phyloP scores from a whole-genome alignment of 2,329 filamentous ascomycete species.

The Aspergillus udagawae region DNA sequence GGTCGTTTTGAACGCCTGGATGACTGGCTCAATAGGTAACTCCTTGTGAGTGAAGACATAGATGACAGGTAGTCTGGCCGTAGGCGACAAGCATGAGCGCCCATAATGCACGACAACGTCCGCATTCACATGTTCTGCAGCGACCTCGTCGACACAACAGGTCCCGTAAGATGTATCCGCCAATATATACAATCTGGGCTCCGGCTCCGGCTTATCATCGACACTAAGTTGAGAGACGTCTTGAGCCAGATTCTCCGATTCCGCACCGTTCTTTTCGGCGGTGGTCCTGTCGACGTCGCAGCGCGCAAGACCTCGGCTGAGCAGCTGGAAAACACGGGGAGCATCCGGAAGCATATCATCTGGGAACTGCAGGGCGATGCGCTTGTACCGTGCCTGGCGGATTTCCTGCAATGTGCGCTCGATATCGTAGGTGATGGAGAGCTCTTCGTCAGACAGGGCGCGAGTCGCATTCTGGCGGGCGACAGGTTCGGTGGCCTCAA shows the following conservation, averaged over 20 bases:
- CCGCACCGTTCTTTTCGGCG: conserved; percentile 6
- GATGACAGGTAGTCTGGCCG: conserved; percentile 78
- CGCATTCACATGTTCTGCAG: conserved; percentile 86
- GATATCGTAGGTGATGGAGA: conserved; percentile 79
- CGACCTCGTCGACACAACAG: conserved; percentile 95
- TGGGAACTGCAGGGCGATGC: conserved; percentile 90
- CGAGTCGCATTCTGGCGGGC: conserved; percentile 29
- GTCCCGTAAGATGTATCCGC: conserved; percentile 96
- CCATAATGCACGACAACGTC: conserved; percentile 95
- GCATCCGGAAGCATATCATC: conserved; percentile 89
- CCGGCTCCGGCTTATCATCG: conserved; percentile 17
- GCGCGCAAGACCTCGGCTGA: conserved; percentile 51
- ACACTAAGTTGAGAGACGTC: conserved; percentile 25
- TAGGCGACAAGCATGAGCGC: conserved; percentile 84
- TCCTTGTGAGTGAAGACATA: conserved; percentile 79
- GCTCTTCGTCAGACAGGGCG: conserved; percentile 60
- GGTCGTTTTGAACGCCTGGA: conserved; percentile 61
- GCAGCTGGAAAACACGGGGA: conserved; percentile 67
- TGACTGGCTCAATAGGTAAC: conserved; percentile 59
- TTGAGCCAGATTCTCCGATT: conserved; percentile 18
- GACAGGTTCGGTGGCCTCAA: conserved; percentile 50
- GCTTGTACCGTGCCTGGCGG: conserved; percentile 63
- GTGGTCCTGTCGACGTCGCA: conserved; percentile 16
- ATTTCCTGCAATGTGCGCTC: conserved; percentile 74
- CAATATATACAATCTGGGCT: conserved; percentile 68